These are phyloP conservation scores for Eudorina sp. DNA, from an alignment of 139 green algal species.

Conservation along the genomic window DNA sequence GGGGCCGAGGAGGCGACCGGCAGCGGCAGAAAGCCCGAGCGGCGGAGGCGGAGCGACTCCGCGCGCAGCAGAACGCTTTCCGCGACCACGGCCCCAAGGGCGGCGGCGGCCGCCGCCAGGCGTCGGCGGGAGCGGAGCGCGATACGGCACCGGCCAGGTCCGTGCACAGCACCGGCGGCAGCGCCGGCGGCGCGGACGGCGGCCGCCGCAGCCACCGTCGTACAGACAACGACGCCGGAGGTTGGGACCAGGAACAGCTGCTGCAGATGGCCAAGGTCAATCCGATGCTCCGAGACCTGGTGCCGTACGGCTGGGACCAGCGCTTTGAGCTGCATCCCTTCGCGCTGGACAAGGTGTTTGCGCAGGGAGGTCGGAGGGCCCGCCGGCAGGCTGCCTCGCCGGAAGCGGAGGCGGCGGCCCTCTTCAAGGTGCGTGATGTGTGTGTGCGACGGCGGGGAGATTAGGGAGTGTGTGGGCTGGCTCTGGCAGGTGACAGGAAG, in stretches of 20 bases:
- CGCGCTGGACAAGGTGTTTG: conserved; percentile 4
- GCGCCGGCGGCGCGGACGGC: background rate
- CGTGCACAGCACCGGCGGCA: background rate
- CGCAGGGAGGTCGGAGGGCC: background rate
- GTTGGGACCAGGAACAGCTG: background rate
- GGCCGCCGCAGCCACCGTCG: background rate
- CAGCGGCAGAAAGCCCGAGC: background rate
- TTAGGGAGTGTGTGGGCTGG: no score
- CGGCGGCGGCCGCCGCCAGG: background rate
- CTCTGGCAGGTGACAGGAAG: no score
- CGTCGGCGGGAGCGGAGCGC: background rate
- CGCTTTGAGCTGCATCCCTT: conserved; percentile 9
- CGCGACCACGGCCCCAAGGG: background rate
- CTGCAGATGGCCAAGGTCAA: background rate
- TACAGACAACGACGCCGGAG: background rate
- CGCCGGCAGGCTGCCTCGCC: background rate
- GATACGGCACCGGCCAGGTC: background rate
- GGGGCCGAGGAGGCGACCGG: background rate
- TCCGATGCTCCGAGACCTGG: conserved; percentile 2
- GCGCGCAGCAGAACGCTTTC: background rate
- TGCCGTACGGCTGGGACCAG: conserved; percentile 25
- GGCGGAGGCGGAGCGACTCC: background rate
- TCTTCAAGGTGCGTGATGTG: conserved; percentile 24
- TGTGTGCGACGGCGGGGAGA: no score
- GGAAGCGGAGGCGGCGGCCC: background rate